Evolutionary conservation across 257 asterid species (phyloP).

Genomic region (Anisodus tanguticus): DNA sequence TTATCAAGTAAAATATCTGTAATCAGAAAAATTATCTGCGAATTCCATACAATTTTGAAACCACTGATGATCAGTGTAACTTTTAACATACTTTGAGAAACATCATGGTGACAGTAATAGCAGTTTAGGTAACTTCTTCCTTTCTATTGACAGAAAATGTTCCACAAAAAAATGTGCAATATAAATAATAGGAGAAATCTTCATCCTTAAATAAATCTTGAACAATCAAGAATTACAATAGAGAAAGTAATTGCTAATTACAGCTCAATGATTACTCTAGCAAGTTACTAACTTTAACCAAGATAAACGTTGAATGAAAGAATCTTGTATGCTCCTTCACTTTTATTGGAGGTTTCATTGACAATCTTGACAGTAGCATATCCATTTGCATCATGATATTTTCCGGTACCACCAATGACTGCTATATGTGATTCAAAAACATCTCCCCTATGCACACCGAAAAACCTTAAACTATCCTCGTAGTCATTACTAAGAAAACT

Average conservation of each 20-base stretch:
- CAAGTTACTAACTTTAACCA: constrained; percentile 29
- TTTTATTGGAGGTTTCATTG: constrained; percentile 26
- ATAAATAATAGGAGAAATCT: neutral
- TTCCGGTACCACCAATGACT: constrained; percentile 77
- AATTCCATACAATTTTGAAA: neutral
- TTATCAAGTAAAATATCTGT: neutral
- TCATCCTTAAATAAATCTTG: neutral
- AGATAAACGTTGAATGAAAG: constrained; percentile 38
- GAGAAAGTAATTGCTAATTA: neutral
- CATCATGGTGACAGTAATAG: neutral
- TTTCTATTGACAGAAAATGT: neutral
- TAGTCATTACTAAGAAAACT: constrained; percentile 62
- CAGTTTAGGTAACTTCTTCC: neutral
- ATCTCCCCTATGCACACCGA: constrained; percentile 65
- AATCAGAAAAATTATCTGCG: neutral
- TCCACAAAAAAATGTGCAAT: neutral
- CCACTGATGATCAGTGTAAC: neutral
- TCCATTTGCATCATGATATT: constrained; percentile 73
- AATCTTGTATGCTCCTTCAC: constrained; percentile 28
- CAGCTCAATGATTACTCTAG: constrained; percentile 9
- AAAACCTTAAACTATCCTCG: constrained; percentile 61
- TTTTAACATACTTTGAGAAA: neutral
- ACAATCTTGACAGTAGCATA: constrained; percentile 52
- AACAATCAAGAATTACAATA: neutral
- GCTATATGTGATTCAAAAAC: constrained; percentile 66